Evolutionary conservation across 2,329 filamentous ascomycete species (phyloP), one percentile per base, ranked within the genome.

Genomic region (Fusarium sp.): DNA sequence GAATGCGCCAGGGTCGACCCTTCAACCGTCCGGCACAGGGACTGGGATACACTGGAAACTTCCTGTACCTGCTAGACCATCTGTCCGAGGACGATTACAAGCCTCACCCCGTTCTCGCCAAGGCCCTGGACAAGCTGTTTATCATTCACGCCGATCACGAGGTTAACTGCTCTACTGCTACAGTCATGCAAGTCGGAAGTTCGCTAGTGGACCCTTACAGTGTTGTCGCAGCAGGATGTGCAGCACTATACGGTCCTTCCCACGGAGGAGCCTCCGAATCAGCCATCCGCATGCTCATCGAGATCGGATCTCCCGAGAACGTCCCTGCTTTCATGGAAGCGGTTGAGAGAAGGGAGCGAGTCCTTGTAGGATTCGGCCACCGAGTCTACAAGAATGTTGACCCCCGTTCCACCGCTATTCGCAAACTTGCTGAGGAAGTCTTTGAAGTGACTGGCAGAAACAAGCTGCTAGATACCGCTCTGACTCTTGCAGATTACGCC

Each of bases 221-320:
- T 67, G 81, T 86, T 20, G 84, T 88, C 15, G 78, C 85, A 2
- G 84, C 86, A 0, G 81, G 85, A 8, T 83, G 84, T n/a, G 82
- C 86, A 1, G 85, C 85, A 0, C 81, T 85, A 4, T 87, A 87
- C 69, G 87, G 87, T 0, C 86, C 86, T 0, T 84, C 87, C 1
- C 87, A 89, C 75, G 87, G 86, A 58, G 87, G 87, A n/a, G 87
- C 87, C 5, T 86, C 85, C 0, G 87, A 89, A 68, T 83, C 84
- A 24, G 87, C 86, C 0, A 87, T 88, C 72, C 82, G 84, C 49
- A 85, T 84, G 80, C 78, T 88, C 7, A 84, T 84, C 70, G 80
- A 84, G 69, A 85, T 88, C 57, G 85, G 85, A 18, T 81, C 78
- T 2, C 81, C 82, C 4, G 83, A 85, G 45, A 85, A 85, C 40